Conservation (phyloP, 2,329 filamentous ascomycete species). For the Coniella lustricola region DNA sequence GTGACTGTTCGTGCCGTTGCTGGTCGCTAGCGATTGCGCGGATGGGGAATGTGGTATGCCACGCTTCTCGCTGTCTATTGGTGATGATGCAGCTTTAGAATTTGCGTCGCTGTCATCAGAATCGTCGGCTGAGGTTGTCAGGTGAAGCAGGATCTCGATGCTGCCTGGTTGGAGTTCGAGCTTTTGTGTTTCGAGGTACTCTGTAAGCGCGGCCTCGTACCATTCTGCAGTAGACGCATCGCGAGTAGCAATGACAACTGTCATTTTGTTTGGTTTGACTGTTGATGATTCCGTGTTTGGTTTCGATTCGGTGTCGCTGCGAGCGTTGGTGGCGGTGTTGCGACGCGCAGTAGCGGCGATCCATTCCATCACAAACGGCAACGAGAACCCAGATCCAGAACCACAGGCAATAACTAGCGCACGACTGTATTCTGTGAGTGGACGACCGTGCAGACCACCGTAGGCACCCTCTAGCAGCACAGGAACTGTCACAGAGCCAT, state of each 20-base stretch:
- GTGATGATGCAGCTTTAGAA: background rate
- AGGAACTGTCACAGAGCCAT: background rate
- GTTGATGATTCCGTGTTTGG: background rate
- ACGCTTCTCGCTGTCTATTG: background rate
- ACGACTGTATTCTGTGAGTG: background rate
- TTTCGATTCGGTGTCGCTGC: background rate
- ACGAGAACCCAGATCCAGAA: conserved; percentile 4
- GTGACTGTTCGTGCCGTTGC: background rate
- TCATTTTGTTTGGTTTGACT: background rate
- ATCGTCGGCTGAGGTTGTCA: conserved; percentile 16
- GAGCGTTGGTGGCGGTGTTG: too few species aligned
- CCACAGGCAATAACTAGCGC: conserved; percentile 6
- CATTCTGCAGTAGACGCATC: conserved; percentile 9
- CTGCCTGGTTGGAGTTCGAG: conserved; percentile 14
- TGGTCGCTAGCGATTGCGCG: background rate
- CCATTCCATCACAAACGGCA: conserved; percentile 7
- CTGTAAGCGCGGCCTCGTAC: conserved; percentile 8
- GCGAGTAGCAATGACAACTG: conserved; percentile 7
- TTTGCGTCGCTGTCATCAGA: background rate
- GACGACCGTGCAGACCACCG: background rate
- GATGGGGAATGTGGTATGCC: background rate
- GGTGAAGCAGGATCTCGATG: conserved; percentile 20
- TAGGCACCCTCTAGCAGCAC: conserved; percentile 8
- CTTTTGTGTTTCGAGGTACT: conserved; percentile 20
- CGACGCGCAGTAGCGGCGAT: background rate